phyloP scores from a whole-genome alignment of 2,329 filamentous ascomycete genomes.

The Microdochium paspali region DNA sequence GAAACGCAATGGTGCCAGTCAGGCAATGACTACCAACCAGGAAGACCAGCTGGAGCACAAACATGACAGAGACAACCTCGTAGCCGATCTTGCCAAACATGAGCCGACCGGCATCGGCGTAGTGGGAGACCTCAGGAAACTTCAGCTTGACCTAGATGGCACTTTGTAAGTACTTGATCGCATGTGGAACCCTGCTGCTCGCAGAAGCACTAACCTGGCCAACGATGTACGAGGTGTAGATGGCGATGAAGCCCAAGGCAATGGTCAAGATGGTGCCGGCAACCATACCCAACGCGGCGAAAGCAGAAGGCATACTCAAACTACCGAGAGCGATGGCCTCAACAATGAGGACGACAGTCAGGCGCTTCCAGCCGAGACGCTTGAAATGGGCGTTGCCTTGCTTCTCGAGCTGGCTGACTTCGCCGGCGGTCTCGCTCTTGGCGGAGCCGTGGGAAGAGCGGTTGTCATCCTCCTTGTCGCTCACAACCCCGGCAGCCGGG shows the following conservation, averaged over 20 bases:
- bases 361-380: slow-evolving; percentile 46
- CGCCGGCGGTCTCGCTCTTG: slow-evolving; percentile 14
- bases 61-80: slow-evolving; percentile 42
- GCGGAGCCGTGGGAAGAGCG: not conserved
- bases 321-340: slow-evolving; percentile 46
- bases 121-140: slow-evolving; percentile 20
- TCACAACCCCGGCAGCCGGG: not conserved
- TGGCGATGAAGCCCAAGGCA: slow-evolving; percentile 33
- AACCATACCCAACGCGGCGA: slow-evolving; percentile 44
- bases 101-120: slow-evolving; percentile 47
- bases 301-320: slow-evolving; percentile 40
- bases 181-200: too few relatives aligned
- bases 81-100: slow-evolving; percentile 42
- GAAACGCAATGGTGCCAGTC: slow-evolving; percentile 52
- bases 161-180: too few relatives aligned
- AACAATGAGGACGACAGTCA: slow-evolving; percentile 45
- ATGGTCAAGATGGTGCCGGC: slow-evolving; percentile 33
- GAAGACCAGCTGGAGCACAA: slow-evolving; percentile 51
- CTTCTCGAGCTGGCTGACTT: slow-evolving; percentile 32
- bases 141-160: slow-evolving; percentile 17
- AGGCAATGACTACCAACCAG: slow-evolving; percentile 55
- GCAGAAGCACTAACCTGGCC: slow-evolving; percentile 18
- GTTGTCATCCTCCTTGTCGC: slow-evolving; percentile 1
- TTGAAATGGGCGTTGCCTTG: slow-evolving; percentile 39
- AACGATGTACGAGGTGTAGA: slow-evolving; percentile 37